These are phyloP conservation scores for Verbena officinalis DNA, from an alignment of 257 asterid species.

Conservation along the genomic window DNA sequence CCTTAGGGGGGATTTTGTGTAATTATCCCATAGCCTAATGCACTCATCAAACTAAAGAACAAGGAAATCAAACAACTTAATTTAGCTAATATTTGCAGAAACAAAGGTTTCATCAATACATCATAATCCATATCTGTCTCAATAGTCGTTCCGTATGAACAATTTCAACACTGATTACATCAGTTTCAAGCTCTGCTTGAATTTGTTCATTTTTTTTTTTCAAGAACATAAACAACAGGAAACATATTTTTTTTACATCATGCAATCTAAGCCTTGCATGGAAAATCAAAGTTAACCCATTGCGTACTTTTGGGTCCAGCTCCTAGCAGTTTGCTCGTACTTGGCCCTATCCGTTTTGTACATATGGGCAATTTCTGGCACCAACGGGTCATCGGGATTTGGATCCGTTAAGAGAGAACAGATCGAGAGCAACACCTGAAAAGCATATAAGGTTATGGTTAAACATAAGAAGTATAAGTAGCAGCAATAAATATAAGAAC, in stretches of 20 bases:
- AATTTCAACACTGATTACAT: conserved; percentile 33
- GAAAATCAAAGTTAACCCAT: conserved; percentile 52
- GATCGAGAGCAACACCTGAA: conserved; percentile 41
- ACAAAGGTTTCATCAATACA: background rate
- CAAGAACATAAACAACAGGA: conserved; percentile 30
- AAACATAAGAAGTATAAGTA: too few relatives aligned
- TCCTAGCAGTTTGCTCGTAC: conserved; percentile 78
- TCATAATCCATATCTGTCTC: conserved; percentile 21
- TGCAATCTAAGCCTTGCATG: conserved; percentile 12
- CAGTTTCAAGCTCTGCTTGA: conserved; percentile 25
- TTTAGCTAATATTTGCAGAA: too few relatives aligned
- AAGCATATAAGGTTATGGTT: background rate
- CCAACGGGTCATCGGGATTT: conserved; percentile 81
- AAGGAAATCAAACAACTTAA: background rate
- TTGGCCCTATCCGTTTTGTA: conserved; percentile 74
- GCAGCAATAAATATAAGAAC: too few relatives aligned
- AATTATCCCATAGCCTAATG: too few relatives aligned
- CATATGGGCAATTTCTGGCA: conserved; percentile 83
- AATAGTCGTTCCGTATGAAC: conserved; percentile 27
- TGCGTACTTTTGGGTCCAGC: conserved; percentile 91
- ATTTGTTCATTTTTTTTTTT: conserved; percentile 26
- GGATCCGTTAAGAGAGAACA: conserved; percentile 70
- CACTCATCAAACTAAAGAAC: too few relatives aligned
- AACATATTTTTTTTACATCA: conserved; percentile 38
- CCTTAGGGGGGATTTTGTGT: too few relatives aligned